A percentile compares a stretch with the other conserved stretches of the same genome.
Conservation (phyloP, 2,329 filamentous ascomycete species). For the Fusarium newnesense region DNA sequence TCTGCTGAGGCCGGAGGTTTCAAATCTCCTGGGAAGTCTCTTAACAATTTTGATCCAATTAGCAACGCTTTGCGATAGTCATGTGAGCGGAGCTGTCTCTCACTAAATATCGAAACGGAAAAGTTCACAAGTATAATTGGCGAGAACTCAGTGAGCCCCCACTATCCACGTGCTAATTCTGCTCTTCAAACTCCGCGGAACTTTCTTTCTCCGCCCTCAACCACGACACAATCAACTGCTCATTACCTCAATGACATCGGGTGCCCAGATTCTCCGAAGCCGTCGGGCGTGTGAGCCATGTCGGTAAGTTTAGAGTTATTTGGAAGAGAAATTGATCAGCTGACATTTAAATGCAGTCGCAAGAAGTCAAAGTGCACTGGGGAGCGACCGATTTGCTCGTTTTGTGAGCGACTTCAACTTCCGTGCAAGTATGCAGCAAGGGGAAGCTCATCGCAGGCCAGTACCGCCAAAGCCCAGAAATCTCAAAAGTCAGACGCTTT, state of each 20-base stretch:
- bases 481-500: background rate
- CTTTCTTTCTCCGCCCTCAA: background rate
- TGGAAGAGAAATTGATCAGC: background rate
- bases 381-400: slow-evolving; percentile 12
- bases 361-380: slow-evolving; percentile 19
- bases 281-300: slow-evolving; percentile 13
- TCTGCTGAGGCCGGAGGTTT: background rate
- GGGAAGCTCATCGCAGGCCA: background rate
- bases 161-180: background rate
- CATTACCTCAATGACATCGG: background rate
- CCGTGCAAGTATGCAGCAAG: background rate
- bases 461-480: background rate
- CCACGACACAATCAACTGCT: too few relatives aligned
- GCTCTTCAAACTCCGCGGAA: background rate
- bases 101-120: rapidly evolving
- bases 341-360: background rate
- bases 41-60: background rate
- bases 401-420: background rate
- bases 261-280: background rate
- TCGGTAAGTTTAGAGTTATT: background rate
- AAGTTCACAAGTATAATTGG: background rate
- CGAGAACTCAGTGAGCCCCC: rapidly evolving
- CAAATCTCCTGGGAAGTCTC: background rate
- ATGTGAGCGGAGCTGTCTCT: background rate
- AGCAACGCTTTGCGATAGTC: rapidly evolving